These are phyloP conservation scores for Calophaca sinica DNA, from an alignment of 306 rosid genomes.

Conservation along the genomic window DNA sequence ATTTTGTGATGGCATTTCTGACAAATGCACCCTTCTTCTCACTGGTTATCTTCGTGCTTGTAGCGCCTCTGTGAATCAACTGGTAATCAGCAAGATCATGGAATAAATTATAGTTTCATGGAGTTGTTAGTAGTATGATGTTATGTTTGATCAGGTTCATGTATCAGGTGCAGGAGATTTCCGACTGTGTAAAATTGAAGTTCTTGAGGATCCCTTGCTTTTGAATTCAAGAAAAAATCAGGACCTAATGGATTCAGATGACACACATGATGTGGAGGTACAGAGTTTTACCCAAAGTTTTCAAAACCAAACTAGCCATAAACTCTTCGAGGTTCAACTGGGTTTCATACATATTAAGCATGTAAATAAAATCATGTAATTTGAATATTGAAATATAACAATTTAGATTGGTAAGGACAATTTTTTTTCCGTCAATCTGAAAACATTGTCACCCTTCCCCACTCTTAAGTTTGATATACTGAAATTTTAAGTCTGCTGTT, in stretches of 20 bases:
- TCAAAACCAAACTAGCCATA: background rate
- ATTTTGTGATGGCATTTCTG: constrained; percentile 53
- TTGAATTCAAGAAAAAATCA: constrained; percentile 70
- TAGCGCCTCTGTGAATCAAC: constrained; percentile 87
- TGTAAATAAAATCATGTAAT: too few species aligned
- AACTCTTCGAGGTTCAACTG: background rate
- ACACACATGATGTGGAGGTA: constrained; percentile 65
- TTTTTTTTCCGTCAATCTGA: constrained; percentile 6
- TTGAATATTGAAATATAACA: constrained; percentile 16
- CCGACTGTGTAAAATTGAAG: constrained; percentile 75
- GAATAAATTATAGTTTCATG: constrained; percentile 37
- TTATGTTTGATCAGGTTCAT: constrained; percentile 72
- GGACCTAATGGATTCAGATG: constrained; percentile 83
- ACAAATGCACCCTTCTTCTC: constrained; percentile 73
- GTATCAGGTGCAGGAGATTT: constrained; percentile 96
- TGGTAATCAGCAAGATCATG: constrained; percentile 60
- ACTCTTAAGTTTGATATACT: constrained; percentile 2
- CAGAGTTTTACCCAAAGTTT: background rate
- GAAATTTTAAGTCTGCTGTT: background rate
- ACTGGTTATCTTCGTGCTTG: constrained; percentile 79
- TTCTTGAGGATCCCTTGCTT: constrained; percentile 83
- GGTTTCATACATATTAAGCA: too few species aligned
- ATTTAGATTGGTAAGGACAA: background rate
- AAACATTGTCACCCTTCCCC: background rate
- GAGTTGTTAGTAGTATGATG: constrained; percentile 44